Evolutionary conservation across 2,329 filamentous ascomycete species (phyloP), one percentile per base, ranked within the genome.

Genomic region (Alternaria ethzedia): DNA sequence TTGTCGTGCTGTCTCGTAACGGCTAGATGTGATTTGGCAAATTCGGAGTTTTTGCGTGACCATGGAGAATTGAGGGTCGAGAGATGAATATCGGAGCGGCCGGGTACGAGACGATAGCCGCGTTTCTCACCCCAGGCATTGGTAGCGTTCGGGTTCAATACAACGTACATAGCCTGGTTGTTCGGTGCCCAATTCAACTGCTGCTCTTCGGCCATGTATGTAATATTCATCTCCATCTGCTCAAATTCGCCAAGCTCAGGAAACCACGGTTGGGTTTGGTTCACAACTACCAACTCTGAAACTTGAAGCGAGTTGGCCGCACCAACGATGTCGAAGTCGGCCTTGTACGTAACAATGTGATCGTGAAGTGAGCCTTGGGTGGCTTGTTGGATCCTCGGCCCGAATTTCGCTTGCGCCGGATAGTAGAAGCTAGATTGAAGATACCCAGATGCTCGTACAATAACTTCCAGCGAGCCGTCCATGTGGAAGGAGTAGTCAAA

Each of bases 111-210:
- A 20, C 83, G 81, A 69, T 86, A 89, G 6, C 86, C 87, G 7
- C 83, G 82, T 12, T 79, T 78, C 73, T 87, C 84, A 59, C 86
- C 86, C 67, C 82, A 86, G 3, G 74, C 70, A 70, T 88, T 88
- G 2, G 72, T 77, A 5, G 75, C 70, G 49, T 85, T 83, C 32
- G 78, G 81, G 66, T 88, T 89, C 43, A 88, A 75, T n/a, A 88
- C 79, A 0, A 82, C 70, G 62, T 85, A 84, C 70, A 82, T 82
- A 17, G 32, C 56, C 28, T 43, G 32, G 32, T 88, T 88, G 54
- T 77, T 68, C 3, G 72, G 49, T 6, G 78, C 79, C 83, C 85
- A 89, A 64, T 83, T 82, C 49, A 86, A 79, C 21, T 83, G 80
- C 28, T 83, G 79, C 65, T 87, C 83, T 36, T 67, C 79, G 12